Conservation (phyloP, 78 protist species). For the Cavenderia fasciculata region DNA sequence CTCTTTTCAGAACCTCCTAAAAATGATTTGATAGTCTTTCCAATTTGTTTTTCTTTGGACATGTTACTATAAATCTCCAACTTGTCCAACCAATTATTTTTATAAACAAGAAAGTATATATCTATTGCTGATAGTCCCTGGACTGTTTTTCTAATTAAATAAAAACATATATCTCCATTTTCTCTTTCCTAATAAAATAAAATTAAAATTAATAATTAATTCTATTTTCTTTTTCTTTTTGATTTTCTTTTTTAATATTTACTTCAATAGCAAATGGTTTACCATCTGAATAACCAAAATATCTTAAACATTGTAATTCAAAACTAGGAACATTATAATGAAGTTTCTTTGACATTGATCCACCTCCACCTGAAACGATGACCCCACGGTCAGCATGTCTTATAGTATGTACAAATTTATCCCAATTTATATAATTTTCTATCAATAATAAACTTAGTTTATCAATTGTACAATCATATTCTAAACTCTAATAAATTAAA, state of each 20-base stretch:
- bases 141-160: background rate
- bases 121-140: background rate
- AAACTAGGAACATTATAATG: slow-evolving; percentile 8
- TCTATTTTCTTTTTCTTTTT: too few species aligned
- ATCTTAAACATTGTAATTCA: background rate
- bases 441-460: background rate
- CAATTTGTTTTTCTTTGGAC: background rate
- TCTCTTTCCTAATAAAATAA: too few species aligned
- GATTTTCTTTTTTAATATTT: too few species aligned
- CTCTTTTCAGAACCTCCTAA: too few species aligned
- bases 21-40: background rate
- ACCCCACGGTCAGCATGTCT: background rate
- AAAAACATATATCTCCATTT: slow-evolving; percentile 36
- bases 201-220: too few species aligned
- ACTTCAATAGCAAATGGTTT: background rate
- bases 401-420: slow-evolving; percentile 34
- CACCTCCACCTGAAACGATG: slow-evolving; percentile 39
- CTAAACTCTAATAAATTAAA: background rate
- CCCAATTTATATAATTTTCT: slow-evolving; percentile 13
- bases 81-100: slow-evolving; percentile 25
- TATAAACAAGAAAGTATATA: background rate
- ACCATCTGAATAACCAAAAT: background rate
- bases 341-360: background rate
- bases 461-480: too few species aligned
- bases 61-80: background rate